A percentile compares a stretch with the other conserved stretches of the same genome.
phyloP scores from a whole-genome alignment of 148 eudicot genomes.

The Camellia sinensis region DNA sequence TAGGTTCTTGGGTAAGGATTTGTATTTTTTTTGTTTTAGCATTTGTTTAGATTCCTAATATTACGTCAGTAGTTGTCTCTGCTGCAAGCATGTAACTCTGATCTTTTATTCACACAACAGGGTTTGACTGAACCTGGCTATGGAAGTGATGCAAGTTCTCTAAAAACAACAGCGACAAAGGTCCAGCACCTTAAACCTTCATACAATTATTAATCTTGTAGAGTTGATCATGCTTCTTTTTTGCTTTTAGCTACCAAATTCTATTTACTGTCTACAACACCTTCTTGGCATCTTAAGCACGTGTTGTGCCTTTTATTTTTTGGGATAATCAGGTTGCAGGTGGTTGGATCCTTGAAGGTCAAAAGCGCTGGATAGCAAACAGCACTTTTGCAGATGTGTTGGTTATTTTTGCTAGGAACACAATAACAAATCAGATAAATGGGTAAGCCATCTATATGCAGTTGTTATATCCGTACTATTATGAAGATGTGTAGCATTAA shows the following conservation, averaged over 20 bases:
- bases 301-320: slow-evolving; percentile 3
- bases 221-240: neutral
- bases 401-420: slow-evolving; percentile 76
- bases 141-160: slow-evolving; percentile 93
- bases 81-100: neutral
- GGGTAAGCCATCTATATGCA: slow-evolving; percentile 43
- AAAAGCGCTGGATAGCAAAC: slow-evolving; percentile 96
- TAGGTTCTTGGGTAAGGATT: slow-evolving; percentile 70
- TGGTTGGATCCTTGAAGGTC: slow-evolving; percentile 93
- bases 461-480: neutral
- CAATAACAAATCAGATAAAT: slow-evolving; percentile 69
- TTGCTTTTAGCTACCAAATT: too few species aligned
- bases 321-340: slow-evolving; percentile 62
- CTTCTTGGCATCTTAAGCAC: slow-evolving; percentile 1
- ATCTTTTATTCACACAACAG: slow-evolving; percentile 26
- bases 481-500: neutral
- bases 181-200: slow-evolving; percentile 28
- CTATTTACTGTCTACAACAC: neutral
- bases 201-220: neutral
- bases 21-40: neutral
- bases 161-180: slow-evolving; percentile 83
- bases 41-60: neutral
- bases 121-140: slow-evolving; percentile 90
- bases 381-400: slow-evolving; percentile 88
- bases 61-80: neutral